Evolutionary conservation across 2,329 filamentous ascomycete species (phyloP).

Genomic region (Pseudocercospora pini-densiflorae): DNA sequence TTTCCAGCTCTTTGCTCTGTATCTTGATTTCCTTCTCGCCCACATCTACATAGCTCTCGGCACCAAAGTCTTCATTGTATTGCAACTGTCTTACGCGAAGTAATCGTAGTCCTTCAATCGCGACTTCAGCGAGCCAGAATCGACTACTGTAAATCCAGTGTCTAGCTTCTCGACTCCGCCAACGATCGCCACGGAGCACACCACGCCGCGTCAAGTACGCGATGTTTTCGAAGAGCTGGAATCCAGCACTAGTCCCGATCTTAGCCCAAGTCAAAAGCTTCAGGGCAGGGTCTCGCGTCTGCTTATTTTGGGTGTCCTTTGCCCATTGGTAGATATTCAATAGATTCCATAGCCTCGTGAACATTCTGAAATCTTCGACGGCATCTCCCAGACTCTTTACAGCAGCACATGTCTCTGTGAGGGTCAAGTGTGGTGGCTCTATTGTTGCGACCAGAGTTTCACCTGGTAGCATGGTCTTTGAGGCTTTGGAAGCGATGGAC

Average conservation of each 20-base stretch:
- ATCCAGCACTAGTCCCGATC: conserved; percentile 68
- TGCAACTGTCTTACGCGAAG: conserved; percentile 48
- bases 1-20: conserved; percentile 38
- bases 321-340: conserved; percentile 74
- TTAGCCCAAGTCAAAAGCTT: conserved; percentile 67
- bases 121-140: conserved; percentile 80
- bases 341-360: conserved; percentile 76
- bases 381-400: conserved; percentile 62
- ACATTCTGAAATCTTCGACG: conserved; percentile 72
- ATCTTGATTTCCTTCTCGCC: conserved; percentile 41
- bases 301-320: conserved; percentile 45
- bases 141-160: conserved; percentile 75
- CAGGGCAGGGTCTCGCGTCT: conserved; percentile 50
- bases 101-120: conserved; percentile 73
- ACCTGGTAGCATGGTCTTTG: conserved; percentile 46
- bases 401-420: conserved; percentile 40
- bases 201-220: conserved; percentile 77
- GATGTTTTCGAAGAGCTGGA: conserved; percentile 82
- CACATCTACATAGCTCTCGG: conserved; percentile 45
- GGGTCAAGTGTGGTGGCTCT: conserved; percentile 39
- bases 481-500: conserved; percentile 44
- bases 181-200: conserved; percentile 57
- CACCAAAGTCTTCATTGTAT: conserved; percentile 38
- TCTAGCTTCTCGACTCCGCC: conserved; percentile 54
- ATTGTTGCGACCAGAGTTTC: conserved; percentile 47